These are phyloP conservation scores for Fusarium aywerte DNA, from an alignment of 2,329 filamentous ascomycete genomes.

Conservation along the genomic window DNA sequence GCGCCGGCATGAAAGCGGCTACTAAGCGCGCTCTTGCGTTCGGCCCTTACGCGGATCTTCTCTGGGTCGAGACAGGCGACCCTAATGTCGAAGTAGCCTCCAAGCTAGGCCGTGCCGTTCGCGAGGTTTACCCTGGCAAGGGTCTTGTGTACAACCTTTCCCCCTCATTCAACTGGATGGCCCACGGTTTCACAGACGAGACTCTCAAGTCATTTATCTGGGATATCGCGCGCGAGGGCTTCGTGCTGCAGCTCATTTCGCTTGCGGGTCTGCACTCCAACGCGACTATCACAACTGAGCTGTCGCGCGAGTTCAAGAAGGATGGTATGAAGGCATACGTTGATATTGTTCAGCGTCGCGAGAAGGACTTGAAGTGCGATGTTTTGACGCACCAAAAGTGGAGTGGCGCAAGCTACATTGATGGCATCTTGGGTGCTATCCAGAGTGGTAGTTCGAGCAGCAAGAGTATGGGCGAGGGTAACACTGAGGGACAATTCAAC, in stretches of 20 bases:
- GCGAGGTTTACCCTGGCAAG: conserved; percentile 77
- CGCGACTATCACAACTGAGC: conserved; percentile 73
- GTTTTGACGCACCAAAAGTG: conserved; percentile 96
- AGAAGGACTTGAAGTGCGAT: conserved; percentile 91
- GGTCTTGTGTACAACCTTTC: conserved; percentile 96
- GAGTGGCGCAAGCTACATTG: conserved; percentile 77
- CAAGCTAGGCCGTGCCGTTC: conserved; percentile 80
- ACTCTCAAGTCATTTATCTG: conserved; percentile 92
- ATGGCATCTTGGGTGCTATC: conserved; percentile 89
- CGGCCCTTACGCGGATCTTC: conserved; percentile 89
- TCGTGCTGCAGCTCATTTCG: conserved; percentile 74
- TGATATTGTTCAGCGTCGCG: conserved; percentile 86
- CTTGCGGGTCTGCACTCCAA: conserved; percentile 74
- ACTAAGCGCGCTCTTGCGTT: conserved; percentile 95
- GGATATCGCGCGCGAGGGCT: conserved; percentile 92
- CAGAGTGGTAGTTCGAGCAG: conserved; percentile 90
- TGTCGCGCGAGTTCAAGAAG: conserved; percentile 83
- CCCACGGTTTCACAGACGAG: conserved; percentile 86
- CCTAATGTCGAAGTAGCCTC: conserved; percentile 82
- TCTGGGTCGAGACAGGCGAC: conserved; percentile 97
- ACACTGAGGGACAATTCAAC: conserved; percentile 80
- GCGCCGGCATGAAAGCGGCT: conserved; percentile 82
- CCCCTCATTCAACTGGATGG: conserved; percentile 99
- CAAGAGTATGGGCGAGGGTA: conserved; percentile 94
- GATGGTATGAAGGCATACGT: conserved; percentile 98